These are phyloP conservation scores for Pseudogymnoascus sp. DNA, from an alignment of 2,329 filamentous ascomycete genomes.

Conservation along the genomic window DNA sequence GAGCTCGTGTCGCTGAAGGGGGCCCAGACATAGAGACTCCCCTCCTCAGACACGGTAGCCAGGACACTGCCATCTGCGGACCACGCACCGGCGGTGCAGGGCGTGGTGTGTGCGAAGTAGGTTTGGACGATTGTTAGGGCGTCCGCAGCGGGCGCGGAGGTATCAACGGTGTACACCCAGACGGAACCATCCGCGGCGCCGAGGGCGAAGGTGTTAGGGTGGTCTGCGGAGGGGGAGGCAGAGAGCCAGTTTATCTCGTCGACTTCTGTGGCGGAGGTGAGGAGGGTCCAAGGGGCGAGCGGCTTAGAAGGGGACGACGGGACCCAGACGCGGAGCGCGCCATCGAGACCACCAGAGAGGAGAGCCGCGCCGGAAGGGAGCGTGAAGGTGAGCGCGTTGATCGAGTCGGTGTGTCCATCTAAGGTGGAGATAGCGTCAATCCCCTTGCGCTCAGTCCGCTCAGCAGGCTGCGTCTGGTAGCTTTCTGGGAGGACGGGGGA, in stretches of 20 bases:
- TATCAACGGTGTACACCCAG: constrained; percentile 88
- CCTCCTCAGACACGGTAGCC: constrained; percentile 82
- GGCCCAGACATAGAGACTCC: constrained; percentile 86
- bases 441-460: constrained; percentile 48
- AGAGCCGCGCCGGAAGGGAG: constrained; percentile 75
- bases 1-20: constrained; percentile 58
- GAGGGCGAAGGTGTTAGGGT: constrained; percentile 76
- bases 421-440: constrained; percentile 63
- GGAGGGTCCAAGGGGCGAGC: constrained; percentile 52
- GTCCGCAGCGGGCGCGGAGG: constrained; percentile 42
- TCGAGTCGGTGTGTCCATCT: constrained; percentile 85
- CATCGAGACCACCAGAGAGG: constrained; percentile 82
- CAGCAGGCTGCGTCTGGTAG: constrained; percentile 60
- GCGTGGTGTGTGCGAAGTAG: constrained; percentile 81
- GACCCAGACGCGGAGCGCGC: constrained; percentile 65
- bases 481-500: constrained; percentile 67
- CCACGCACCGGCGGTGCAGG: constrained; percentile 88
- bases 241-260: constrained; percentile 90
- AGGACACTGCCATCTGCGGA: constrained; percentile 78
- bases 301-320: constrained; percentile 38
- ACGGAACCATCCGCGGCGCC: constrained; percentile 87
- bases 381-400: constrained; percentile 81
- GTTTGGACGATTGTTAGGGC: constrained; percentile 78
- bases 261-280: constrained; percentile 79
- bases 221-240: constrained; percentile 61